Base-by-base conservation (phyloP, 176 grass and related monocot genomes). In the Oryza nivara region DNA sequence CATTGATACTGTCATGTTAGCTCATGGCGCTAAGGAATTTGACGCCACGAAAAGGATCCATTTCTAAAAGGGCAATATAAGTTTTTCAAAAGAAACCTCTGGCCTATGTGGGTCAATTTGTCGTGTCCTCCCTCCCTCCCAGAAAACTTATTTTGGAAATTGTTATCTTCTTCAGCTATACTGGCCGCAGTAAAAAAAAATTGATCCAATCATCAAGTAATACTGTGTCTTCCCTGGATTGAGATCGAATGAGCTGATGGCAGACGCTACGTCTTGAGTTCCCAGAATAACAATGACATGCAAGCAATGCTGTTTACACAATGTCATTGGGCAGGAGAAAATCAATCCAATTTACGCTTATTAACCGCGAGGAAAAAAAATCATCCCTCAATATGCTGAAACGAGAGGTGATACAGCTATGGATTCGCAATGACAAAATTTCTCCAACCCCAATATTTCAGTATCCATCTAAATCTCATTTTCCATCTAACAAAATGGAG, bases 401-500 rank as follows among this genome's bases (percentile, higher is more conserved):
- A 60, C 8, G 34, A 40, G 67, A 76, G 14, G 30, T 11, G 54
- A 14, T 20, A 54, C 46, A 48, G 70, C 45, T 34, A 34, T 23
- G 45, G 68, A 79, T n/a, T 13, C 3, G 9, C n/a, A 5, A 72
- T 6, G 26, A 47, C 44, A 86, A 82, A 82, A 82, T 20, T 40
- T 78, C 79, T 74, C 20, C 46, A 4, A 17, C 36, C 52, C 19
- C n/a, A 77, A 41, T 47, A 48, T n/a, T 26, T 11, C 19, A 23
- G 19, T 48, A 40, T 35, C 9, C 22, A 7, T 46, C 36, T 49
- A 65, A 65, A 74, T 79, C 86, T 94, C 79, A 91, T 93, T 88
- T 91, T 52, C 85, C 79, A 76, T 95, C 80, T 84, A 97, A 92
- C 86, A 95, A 90, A 83, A 86, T 38, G 68, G 92, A 85, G 34